Evolutionary conservation across 2,329 filamentous ascomycete species (phyloP).

Genomic region (Zymoseptoria brevis): DNA sequence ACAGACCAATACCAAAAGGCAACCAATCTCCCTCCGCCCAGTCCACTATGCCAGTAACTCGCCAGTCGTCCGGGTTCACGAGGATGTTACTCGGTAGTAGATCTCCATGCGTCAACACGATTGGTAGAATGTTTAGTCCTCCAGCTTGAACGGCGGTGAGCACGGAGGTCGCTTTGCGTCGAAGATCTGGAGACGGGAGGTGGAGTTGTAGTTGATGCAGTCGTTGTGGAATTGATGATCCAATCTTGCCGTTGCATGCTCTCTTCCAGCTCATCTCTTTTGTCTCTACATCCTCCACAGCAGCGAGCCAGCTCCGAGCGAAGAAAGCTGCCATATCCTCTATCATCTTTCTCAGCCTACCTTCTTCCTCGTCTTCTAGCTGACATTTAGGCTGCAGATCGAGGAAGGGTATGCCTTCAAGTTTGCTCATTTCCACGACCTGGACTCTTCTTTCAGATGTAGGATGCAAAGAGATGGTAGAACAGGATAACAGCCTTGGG

Average conservation of each 20-base stretch:
- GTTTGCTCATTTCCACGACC: slow-evolving; percentile 6
- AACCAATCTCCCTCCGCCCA: slow-evolving; percentile 57
- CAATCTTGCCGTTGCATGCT: slow-evolving; percentile 2
- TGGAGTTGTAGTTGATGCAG: slow-evolving; percentile 3
- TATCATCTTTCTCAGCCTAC: slow-evolving; percentile 3
- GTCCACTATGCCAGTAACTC: slow-evolving; percentile 50
- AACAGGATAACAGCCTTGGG: slow-evolving; percentile 4
- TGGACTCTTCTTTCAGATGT: slow-evolving; percentile 2
- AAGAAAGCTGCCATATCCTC: slow-evolving; percentile 10
- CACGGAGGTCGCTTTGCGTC: background rate
- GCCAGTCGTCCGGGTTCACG: slow-evolving; percentile 38
- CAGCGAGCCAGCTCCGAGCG: slow-evolving; percentile 4
- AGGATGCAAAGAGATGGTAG: background rate
- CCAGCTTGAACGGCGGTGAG: slow-evolving; percentile 7
- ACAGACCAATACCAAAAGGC: slow-evolving; percentile 53
- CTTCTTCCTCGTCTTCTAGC: background rate
- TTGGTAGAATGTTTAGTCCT: slow-evolving; percentile 35
- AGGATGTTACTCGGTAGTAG: slow-evolving; percentile 52
- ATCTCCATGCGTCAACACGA: slow-evolving; percentile 55
- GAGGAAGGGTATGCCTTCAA: slow-evolving; percentile 1
- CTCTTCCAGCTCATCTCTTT: background rate
- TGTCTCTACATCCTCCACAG: background rate
- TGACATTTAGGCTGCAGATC: background rate
- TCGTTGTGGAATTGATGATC: slow-evolving; percentile 3
- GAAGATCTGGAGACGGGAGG: slow-evolving; percentile 1